phyloP scores from a whole-genome alignment of 345 rosid species.

The Dipteronia sinensis region DNA sequence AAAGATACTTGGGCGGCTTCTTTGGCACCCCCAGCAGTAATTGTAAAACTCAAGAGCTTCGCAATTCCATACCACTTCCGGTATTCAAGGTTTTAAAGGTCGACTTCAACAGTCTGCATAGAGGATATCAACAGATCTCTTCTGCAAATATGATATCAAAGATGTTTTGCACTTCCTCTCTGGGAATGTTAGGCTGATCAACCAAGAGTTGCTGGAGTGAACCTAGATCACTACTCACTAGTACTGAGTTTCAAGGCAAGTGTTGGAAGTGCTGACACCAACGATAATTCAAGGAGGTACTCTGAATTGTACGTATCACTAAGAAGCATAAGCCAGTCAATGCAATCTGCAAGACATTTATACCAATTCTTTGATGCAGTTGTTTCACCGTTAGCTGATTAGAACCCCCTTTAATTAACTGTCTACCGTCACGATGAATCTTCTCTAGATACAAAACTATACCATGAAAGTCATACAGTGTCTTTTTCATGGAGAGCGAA shows the following conservation, averaged over 20 bases:
- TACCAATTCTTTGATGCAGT: slow-evolving; percentile 61
- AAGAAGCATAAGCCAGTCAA: slow-evolving; percentile 77
- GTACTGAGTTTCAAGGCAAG: no score
- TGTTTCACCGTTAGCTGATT: slow-evolving; percentile 41
- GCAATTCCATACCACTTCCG: neutral
- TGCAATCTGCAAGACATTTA: slow-evolving; percentile 66
- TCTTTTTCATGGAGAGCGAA: slow-evolving; percentile 59
- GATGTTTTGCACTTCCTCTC: slow-evolving; percentile 65
- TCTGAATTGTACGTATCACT: slow-evolving; percentile 67
- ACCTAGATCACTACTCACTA: no score
- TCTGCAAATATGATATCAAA: slow-evolving; percentile 64
- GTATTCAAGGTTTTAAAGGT: neutral
- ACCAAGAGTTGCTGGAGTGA: slow-evolving; percentile 66
- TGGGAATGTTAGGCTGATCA: slow-evolving; percentile 82
- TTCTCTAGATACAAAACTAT: slow-evolving; percentile 60
- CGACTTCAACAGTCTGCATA: neutral
- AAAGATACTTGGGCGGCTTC: no score
- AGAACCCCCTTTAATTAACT: slow-evolving; percentile 53
- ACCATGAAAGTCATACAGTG: slow-evolving; percentile 56
- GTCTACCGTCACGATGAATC: slow-evolving; percentile 52
- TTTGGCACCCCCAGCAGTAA: neutral
- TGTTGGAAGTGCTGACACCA: slow-evolving; percentile 69
- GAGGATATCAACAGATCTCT: slow-evolving; percentile 37
- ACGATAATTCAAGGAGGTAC: slow-evolving; percentile 68
- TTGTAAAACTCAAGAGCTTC: neutral